Percentiles rank a stretch among this genome's conserved stretches.
These are phyloP conservation scores for Lolium perenne DNA, from an alignment of 176 grass and related monocot genomes.

Conservation along the genomic window DNA sequence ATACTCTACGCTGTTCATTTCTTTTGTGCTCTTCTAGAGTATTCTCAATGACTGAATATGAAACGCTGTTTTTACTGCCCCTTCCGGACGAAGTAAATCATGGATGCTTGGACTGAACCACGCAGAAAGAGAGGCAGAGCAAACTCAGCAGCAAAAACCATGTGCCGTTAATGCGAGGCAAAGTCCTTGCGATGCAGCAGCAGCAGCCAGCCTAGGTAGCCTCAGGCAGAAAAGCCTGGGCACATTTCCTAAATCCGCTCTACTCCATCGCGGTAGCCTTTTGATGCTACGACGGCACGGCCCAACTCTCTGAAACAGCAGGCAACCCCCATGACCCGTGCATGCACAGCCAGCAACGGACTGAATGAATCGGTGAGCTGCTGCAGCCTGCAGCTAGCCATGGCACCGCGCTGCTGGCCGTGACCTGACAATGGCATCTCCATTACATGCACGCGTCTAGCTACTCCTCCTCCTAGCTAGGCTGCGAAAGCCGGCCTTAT, in stretches of 20 bases:
- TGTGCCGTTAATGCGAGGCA: constrained; percentile 25
- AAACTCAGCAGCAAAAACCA: neutral
- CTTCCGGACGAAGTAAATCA: neutral
- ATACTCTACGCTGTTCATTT: neutral
- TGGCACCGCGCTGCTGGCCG: neutral
- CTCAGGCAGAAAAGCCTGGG: constrained; percentile 27
- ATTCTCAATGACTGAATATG: neutral
- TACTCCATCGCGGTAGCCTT: constrained; percentile 7
- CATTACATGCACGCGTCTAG: neutral
- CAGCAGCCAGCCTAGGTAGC: constrained; percentile 16
- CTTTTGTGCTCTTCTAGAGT: neutral
- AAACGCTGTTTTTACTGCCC: neutral
- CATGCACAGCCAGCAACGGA: no score
- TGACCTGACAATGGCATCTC: constrained; percentile 13
- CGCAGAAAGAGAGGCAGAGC: neutral
- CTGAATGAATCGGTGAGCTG: no score
- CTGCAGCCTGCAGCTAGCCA: neutral
- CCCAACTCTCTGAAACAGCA: neutral
- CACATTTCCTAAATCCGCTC: constrained; percentile 31
- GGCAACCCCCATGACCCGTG: no score
- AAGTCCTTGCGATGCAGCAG: neutral
- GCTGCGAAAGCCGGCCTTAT: constrained; percentile 21
- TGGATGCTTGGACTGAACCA: neutral
- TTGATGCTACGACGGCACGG: constrained; percentile 20
- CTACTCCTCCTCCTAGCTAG: neutral